Percentiles rank a stretch among this genome's conserved stretches.
Evolutionary conservation across 2,329 filamentous ascomycete species (phyloP).

Genomic region (Colletotrichum cereale): DNA sequence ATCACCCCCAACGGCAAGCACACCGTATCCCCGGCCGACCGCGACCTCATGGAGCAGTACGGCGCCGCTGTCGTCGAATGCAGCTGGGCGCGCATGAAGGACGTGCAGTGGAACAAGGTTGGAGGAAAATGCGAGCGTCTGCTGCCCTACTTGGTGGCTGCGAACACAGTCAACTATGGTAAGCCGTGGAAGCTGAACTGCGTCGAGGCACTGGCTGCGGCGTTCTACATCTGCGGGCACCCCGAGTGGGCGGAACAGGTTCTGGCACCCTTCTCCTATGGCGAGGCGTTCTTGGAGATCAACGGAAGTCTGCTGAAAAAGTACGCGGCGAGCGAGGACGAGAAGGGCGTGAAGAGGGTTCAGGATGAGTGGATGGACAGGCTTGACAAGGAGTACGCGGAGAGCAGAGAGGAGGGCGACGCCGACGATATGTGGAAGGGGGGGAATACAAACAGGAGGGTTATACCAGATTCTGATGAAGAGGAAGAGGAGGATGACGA

Average conservation of each 20-base stretch:
- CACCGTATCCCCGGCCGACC: constrained; percentile 86
- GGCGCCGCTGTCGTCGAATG: constrained; percentile 97
- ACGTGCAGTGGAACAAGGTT: constrained; percentile 91
- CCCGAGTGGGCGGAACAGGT: constrained; percentile 90
- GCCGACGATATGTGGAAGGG: constrained; percentile 88
- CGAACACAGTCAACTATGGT: constrained; percentile 97
- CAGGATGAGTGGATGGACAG: constrained; percentile 91
- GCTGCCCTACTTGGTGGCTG: constrained; percentile 94
- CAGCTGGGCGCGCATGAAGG: constrained; percentile 92
- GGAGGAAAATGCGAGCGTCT: constrained; percentile 93
- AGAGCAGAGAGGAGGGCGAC: constrained; percentile 77
- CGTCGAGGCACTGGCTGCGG: constrained; percentile 92
- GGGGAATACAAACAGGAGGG: constrained; percentile 84
- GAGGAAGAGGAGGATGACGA: constrained; percentile 64
- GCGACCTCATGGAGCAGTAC: constrained; percentile 83
- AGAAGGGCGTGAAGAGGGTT: constrained; percentile 84
- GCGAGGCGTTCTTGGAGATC: constrained; percentile 89
- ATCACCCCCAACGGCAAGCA: constrained; percentile 95
- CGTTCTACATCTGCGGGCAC: constrained; percentile 93
- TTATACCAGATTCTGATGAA: constrained; percentile 66
- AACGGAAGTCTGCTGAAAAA: constrained; percentile 84
- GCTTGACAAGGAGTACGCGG: constrained; percentile 89
- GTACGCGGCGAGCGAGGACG: constrained; percentile 87
- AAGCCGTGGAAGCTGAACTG: constrained; percentile 96
- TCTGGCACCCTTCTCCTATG: constrained; percentile 88